A percentile compares a stretch with the other conserved stretches of the same genome.
These are phyloP conservation scores for Ploettnerulaceae sp. DNA, from an alignment of 2,329 filamentous ascomycete species.

Conservation along the genomic window DNA sequence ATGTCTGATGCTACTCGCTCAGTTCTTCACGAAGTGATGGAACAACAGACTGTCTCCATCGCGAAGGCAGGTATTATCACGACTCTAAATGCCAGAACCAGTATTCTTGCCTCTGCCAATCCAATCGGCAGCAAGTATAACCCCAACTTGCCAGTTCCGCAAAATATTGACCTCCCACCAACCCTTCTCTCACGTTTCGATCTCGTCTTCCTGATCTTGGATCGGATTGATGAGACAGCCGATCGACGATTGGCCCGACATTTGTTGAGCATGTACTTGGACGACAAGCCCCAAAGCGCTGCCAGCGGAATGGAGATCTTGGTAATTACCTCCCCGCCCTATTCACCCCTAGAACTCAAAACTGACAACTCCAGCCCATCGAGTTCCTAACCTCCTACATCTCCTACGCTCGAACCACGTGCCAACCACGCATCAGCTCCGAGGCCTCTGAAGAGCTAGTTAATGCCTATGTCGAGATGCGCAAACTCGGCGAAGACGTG, in stretches of 20 bases:
- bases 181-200: slow-evolving; percentile 95
- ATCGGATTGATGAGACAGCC: slow-evolving; percentile 83
- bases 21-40: slow-evolving; percentile 76
- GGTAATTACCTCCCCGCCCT: slow-evolving; percentile 60
- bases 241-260: slow-evolving; percentile 89
- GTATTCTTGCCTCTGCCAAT: slow-evolving; percentile 93
- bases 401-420: slow-evolving; percentile 83
- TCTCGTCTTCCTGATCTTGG: slow-evolving; percentile 91
- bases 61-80: slow-evolving; percentile 76
- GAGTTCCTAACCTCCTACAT: slow-evolving; percentile 97
- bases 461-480: slow-evolving; percentile 88
- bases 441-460: slow-evolving; percentile 81
- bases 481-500: slow-evolving; percentile 82
- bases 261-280: slow-evolving; percentile 91
- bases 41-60: slow-evolving; percentile 74
- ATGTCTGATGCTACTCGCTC: slow-evolving; percentile 72
- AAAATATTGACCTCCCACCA: slow-evolving; percentile 96
- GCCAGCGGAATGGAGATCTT: slow-evolving; percentile 69
- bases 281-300: slow-evolving; percentile 87
- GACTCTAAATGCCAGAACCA: slow-evolving; percentile 90
- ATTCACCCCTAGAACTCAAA: slow-evolving; percentile 1
- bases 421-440: slow-evolving; percentile 76
- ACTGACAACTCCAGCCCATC: slow-evolving; percentile 58
- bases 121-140: slow-evolving; percentile 98
- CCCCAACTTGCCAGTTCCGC: slow-evolving; percentile 87